phyloP scores from a whole-genome alignment of 1,284 basidiomycete genomes.

The Ustilago tritici region DNA sequence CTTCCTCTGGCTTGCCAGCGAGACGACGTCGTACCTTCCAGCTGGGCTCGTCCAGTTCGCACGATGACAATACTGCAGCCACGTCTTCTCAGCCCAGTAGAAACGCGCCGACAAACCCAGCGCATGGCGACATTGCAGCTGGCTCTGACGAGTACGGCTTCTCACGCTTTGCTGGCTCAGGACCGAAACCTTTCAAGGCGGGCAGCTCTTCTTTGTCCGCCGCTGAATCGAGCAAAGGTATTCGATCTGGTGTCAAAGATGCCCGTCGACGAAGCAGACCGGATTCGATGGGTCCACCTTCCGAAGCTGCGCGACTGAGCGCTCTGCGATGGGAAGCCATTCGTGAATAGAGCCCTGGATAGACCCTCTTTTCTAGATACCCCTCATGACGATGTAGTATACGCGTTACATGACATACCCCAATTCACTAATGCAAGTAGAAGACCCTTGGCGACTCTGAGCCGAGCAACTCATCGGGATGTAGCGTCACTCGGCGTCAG shows the following conservation, averaged over 20 bases:
- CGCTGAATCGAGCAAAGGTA: constrained; percentile 28
- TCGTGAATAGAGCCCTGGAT: constrained; percentile 24
- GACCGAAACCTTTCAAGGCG: constrained; percentile 25
- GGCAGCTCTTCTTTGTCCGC: constrained; percentile 22
- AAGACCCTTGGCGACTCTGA: not conserved
- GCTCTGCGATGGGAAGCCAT: constrained; percentile 48
- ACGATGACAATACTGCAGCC: constrained; percentile 3
- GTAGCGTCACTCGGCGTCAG: constrained; percentile 6
- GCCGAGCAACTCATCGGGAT: not conserved
- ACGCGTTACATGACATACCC: constrained; percentile 2
- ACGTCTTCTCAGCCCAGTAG: not conserved
- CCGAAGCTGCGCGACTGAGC: constrained; percentile 43
- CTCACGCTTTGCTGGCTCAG: constrained; percentile 28
- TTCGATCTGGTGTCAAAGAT: constrained; percentile 37
- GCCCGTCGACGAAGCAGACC: constrained; percentile 32
- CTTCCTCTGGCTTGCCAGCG: constrained; percentile 25
- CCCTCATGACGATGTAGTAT: constrained; percentile 1
- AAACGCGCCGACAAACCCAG: not conserved
- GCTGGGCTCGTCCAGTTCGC: constrained; percentile 26
- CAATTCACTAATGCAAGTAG: not conserved
- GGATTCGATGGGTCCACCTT: constrained; percentile 51
- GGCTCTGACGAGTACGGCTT: constrained; percentile 26
- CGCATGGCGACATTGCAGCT: not conserved
- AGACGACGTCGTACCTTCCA: constrained; percentile 47
- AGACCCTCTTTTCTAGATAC: not conserved